A percentile compares a stretch with the other conserved stretches of the same genome.
Evolutionary conservation across 2,329 filamentous ascomycete species (phyloP).

Genomic region (Grosmannia serpens): DNA sequence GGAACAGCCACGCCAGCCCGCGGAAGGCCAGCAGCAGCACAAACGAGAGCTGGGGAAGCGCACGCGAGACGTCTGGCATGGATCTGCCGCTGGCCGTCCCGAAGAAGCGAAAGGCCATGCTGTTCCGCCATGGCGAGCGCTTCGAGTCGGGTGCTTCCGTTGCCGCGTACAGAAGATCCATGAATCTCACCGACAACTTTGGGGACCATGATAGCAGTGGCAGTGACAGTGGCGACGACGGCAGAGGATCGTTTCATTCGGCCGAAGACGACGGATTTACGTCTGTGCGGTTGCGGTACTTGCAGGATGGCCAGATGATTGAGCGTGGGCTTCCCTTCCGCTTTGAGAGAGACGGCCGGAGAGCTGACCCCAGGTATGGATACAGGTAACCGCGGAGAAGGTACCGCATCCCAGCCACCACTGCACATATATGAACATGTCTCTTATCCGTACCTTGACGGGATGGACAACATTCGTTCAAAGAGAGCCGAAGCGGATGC

Average conservation of each 20-base stretch:
- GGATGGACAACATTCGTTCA: not conserved
- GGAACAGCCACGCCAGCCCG: not conserved
- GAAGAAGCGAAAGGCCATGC: slow-evolving; percentile 19
- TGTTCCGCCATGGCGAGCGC: slow-evolving; percentile 1
- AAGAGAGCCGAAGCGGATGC: not conserved
- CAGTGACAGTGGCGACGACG: not conserved
- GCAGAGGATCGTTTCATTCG: not conserved
- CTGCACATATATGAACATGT: not conserved
- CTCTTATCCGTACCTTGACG: not conserved
- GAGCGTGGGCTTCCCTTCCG: not conserved
- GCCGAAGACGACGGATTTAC: not conserved
- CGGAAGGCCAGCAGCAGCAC: slow-evolving; percentile 14
- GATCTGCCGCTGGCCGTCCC: slow-evolving; percentile 21
- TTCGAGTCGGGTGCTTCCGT: not conserved
- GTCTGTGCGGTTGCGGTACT: not conserved
- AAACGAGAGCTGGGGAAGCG: slow-evolving; percentile 17
- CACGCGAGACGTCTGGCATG: slow-evolving; percentile 12
- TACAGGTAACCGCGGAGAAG: not conserved
- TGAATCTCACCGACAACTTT: slow-evolving; percentile 8
- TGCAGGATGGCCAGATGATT: not conserved
- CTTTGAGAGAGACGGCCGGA: not conserved
- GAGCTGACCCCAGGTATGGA: not conserved
- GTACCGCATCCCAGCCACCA: not conserved
- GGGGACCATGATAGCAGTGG: not conserved
- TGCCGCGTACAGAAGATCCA: not conserved